Base-by-base conservation (phyloP, 441 rosid genomes). In the Corymbia calophylla region DNA sequence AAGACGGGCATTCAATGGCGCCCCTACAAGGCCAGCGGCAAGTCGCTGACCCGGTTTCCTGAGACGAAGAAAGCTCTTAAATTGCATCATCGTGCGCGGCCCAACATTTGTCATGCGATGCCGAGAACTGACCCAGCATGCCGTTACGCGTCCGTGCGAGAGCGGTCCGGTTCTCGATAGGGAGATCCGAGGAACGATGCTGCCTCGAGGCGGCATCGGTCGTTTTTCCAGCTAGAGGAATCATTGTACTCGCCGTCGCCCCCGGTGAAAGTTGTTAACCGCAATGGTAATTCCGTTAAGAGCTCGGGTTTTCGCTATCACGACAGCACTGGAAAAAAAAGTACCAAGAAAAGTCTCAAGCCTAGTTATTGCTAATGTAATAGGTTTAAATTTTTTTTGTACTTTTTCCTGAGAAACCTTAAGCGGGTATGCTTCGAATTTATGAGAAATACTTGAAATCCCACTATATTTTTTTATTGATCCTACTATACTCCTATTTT, bases 361-460 rank as follows among this genome's bases (percentile, higher is more conserved):
- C 12, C 13, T 56, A 9, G 44, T 39, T 39, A 39, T 4, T 39
- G 44, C 44, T 39, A 39, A 39, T 5, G 44, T 39, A 39, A 39
- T 58, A 58, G 0, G 1, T 25, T 58, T 58, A 4, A 13, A 23
- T 13, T 58, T 58, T 23, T 54, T 25, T 25, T 9, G 14, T 58
- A 25, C n/a, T 58, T 58, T 23, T 56, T 13, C 23, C 0, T 11
- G 29, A 56, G 29, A 56, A 56, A 5, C 5, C 19, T 15, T 7
- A 1, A n/a, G 77, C 0, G 1, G 3, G 23, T 17, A 68, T 32
- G 23, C 8, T 9, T 35, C 6, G 3, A 70, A 14, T 35, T 13
- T 9, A 18, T 19, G 47, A 19, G 48, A 70, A 32, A 9, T 9
- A 18, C 47, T 70, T 8, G 2, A 35, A 35, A 70, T 5, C 12